Evolutionary conservation across 495 filamentous ascomycete species (phyloP).

Genomic region (Aspergillus asperescens): DNA sequence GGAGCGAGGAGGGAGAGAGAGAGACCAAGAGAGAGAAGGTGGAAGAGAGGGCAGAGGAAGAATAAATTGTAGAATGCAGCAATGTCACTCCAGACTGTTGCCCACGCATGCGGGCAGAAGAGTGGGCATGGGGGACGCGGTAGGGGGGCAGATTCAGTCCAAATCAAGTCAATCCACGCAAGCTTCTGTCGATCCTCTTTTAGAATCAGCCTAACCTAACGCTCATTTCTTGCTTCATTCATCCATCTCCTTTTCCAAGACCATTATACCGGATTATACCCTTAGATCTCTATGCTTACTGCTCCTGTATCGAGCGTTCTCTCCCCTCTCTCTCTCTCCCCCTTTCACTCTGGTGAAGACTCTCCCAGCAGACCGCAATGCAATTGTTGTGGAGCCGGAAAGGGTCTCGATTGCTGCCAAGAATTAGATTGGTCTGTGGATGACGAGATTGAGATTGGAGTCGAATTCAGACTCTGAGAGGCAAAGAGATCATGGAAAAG

Average conservation of each 20-base stretch:
- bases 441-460: constrained; percentile 1
- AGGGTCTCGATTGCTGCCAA: constrained; percentile 25
- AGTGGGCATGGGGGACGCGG: not conserved
- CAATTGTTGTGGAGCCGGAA: constrained; percentile 12
- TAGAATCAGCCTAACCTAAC: too few species aligned
- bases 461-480: too few species aligned
- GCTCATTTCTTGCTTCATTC: not conserved
- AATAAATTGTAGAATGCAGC: constrained; percentile 6
- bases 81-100: not conserved
- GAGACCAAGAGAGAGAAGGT: not conserved
- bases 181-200: constrained; percentile 21
- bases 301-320: not conserved
- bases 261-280: too few species aligned
- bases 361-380: constrained; percentile 17
- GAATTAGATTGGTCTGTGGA: constrained; percentile 6
- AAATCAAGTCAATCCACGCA: constrained; percentile 25
- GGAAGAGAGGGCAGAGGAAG: constrained; percentile 3
- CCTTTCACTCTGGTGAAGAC: too few species aligned
- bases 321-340: not conserved
- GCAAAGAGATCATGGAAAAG: not conserved
- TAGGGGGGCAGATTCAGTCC: not conserved
- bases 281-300: not conserved
- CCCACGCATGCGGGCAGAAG: constrained; percentile 16
- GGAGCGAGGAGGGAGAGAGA: not conserved
- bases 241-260: not conserved